phyloP scores from a whole-genome alignment of 257 asterid species.

The Ocimum tenuiflorum region DNA sequence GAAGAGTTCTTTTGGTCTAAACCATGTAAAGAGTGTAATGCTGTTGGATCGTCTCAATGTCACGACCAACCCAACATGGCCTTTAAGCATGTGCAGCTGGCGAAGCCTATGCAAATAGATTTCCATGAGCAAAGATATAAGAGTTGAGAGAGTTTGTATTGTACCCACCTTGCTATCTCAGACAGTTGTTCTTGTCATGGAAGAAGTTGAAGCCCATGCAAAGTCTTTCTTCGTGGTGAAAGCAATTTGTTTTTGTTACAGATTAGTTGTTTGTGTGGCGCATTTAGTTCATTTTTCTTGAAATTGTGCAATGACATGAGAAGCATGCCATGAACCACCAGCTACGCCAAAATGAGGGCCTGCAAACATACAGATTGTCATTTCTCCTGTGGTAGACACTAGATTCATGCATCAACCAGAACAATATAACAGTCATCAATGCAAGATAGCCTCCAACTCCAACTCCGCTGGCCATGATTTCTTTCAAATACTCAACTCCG shows the following conservation, averaged over 20 bases:
- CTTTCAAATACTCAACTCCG: slow-evolving; percentile 87
- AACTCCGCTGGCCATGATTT: slow-evolving; percentile 76
- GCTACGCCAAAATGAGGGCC: too few relatives aligned
- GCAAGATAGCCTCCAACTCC: slow-evolving; percentile 82
- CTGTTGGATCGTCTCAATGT: slow-evolving; percentile 34
- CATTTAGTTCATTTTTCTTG: too few relatives aligned
- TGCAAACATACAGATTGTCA: neutral
- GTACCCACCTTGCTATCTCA: slow-evolving; percentile 73
- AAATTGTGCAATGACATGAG: too few relatives aligned
- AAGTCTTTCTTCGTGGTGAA: slow-evolving; percentile 83
- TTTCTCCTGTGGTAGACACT: slow-evolving; percentile 59
- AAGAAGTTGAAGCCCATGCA: slow-evolving; percentile 36
- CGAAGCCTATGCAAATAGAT: slow-evolving; percentile 30
- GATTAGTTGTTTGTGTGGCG: too few relatives aligned
- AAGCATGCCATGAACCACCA: too few relatives aligned
- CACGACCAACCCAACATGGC: slow-evolving; percentile 31
- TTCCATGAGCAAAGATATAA: neutral
- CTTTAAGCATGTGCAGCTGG: slow-evolving; percentile 40
- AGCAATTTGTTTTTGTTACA: slow-evolving; percentile 61
- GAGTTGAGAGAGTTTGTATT: too few relatives aligned
- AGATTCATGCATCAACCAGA: slow-evolving; percentile 64
- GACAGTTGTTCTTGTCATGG: slow-evolving; percentile 70
- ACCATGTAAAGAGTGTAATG: slow-evolving; percentile 33
- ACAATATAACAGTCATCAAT: slow-evolving; percentile 83
- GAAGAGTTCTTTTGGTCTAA: neutral